Base-by-base conservation (phyloP, 495 filamentous ascomycete genomes). In the Diplogelasinospora grovesii region DNA sequence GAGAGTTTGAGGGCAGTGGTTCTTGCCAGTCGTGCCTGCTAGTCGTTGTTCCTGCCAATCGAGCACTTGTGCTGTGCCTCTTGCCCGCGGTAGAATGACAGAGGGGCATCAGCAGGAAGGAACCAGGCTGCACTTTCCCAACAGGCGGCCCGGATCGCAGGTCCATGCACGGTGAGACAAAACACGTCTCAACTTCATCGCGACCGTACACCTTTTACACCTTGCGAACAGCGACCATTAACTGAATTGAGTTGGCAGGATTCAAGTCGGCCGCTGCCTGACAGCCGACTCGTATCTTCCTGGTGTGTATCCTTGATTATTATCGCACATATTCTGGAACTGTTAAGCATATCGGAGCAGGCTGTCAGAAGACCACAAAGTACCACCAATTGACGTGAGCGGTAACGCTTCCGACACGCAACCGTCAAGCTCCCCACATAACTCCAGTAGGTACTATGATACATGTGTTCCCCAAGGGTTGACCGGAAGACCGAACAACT, bases 161-260 rank as follows among this genome's bases (percentile, higher is more conserved):
- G 28, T 18, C 40, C 30, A 18, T 27, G 39, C 24, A 28, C 16
- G 35, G 27, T 44, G 46, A 43, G 44, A 47, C 44, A 38, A 47
- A 29, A 35, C 38, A 36, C 41, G 46, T 49, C 33, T 39, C 46
- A 49, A 13, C 38, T 25, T 25, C 24, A 21, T 28, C 20, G n/a
- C 23, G 23, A 48, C 36, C 29, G 32, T 41, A 26, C 39, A 26
- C 11, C 16, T 11, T 16, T 18, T 3, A 25, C 16, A 39, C 36
- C 9, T 5, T 21, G 14, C 8, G 9, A 22, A 36, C 14, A 13
- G 18, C 32, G 22, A 14, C 19, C 8, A 14, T 22, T 6, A 39
- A 23, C 21, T 7, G 5, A 16, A 37, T 22, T 37, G 8, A 15
- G n/a, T 24, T n/a, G 4, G 13, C 14, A 14, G 22, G 19, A 39